Evolutionary conservation across 768 basidiomycete species (phyloP).

Genomic region (Termitomyces sp.): DNA sequence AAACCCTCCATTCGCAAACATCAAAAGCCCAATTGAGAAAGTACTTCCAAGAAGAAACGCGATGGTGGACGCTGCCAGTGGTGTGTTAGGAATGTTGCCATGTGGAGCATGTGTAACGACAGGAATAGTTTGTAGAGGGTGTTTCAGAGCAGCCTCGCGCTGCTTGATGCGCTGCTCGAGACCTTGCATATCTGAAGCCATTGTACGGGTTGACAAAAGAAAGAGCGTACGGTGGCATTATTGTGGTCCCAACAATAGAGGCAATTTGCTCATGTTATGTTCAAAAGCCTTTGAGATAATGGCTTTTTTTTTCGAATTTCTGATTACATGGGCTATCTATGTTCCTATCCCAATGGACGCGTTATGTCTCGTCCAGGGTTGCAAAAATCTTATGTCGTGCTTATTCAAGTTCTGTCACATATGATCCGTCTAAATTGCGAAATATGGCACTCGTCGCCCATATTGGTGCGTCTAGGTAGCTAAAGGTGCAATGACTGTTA

Average conservation of each 20-base stretch:
- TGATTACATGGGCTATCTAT: slow-evolving; percentile 7
- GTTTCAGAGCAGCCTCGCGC: slow-evolving; percentile 24
- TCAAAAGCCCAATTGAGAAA: slow-evolving; percentile 53
- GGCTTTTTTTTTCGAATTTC: background rate
- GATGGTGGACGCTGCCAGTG: slow-evolving; percentile 68
- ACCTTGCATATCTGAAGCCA: slow-evolving; percentile 27
- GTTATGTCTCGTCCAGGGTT: slow-evolving; percentile 4
- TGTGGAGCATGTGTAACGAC: slow-evolving; percentile 25
- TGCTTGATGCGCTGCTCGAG: slow-evolving; percentile 41
- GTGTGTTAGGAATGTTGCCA: slow-evolving; percentile 84
- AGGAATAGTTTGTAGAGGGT: slow-evolving; percentile 55
- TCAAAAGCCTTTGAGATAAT: slow-evolving; percentile 7
- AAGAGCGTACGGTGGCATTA: slow-evolving; percentile 11
- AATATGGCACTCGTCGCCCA: slow-evolving; percentile 90
- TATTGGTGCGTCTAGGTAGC: slow-evolving; percentile 49
- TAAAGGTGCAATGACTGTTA: background rate
- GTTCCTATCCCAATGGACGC: slow-evolving; percentile 16
- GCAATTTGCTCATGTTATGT: slow-evolving; percentile 21
- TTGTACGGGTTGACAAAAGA: slow-evolving; percentile 14
- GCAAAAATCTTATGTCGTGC: slow-evolving; percentile 12
- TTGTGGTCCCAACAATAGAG: slow-evolving; percentile 17
- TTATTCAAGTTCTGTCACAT: slow-evolving; percentile 21
- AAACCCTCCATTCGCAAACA: slow-evolving; percentile 44
- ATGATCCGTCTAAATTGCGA: slow-evolving; percentile 45
- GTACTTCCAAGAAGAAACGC: slow-evolving; percentile 80